phyloP scores from a whole-genome alignment of 1,139 yeast genomes.

The Candida pseudoviswanathii region DNA sequence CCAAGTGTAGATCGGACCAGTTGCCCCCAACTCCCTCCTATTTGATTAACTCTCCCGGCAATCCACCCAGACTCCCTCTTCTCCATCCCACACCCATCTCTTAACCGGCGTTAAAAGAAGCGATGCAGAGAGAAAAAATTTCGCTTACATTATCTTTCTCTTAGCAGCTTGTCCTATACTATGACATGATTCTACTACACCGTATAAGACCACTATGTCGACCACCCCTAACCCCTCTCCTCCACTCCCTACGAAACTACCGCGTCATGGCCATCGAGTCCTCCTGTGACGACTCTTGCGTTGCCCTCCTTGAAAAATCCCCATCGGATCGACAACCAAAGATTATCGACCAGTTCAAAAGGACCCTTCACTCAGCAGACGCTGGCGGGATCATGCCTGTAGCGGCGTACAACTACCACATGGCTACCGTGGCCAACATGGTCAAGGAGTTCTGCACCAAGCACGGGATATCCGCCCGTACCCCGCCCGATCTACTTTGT shows the following conservation, averaged over 20 bases:
- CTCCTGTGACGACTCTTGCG: slow-evolving; percentile 95
- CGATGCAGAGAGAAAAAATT: not conserved
- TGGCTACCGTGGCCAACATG: slow-evolving; percentile 43
- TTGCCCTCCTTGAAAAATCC: slow-evolving; percentile 66
- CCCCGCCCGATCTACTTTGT: slow-evolving; percentile 74
- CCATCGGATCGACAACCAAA: slow-evolving; percentile 34
- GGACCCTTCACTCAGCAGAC: slow-evolving; percentile 64
- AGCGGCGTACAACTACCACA: slow-evolving; percentile 81
- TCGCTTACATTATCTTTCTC: not conserved
- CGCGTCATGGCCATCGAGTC: slow-evolving; percentile 85
- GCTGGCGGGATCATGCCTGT: slow-evolving; percentile 91
- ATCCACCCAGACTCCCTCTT: too few relatives aligned
- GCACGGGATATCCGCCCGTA: slow-evolving; percentile 24
- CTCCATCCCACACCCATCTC: too few relatives aligned
- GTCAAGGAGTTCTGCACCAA: slow-evolving; percentile 28
- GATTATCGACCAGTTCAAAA: slow-evolving; percentile 61
- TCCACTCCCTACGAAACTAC: slow-evolving; percentile 37
- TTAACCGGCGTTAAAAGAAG: not conserved
- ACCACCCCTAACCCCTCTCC: not conserved
- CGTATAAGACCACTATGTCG: not conserved
- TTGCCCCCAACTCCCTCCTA: too few relatives aligned
- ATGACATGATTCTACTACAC: slow-evolving; percentile 15
- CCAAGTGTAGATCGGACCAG: too few relatives aligned
- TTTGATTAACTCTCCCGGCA: too few relatives aligned
- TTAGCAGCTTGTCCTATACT: not conserved